These are phyloP conservation scores for Thamnidium elegans DNA, from an alignment of 192 early-diverging fungal species.

Conservation along the genomic window DNA sequence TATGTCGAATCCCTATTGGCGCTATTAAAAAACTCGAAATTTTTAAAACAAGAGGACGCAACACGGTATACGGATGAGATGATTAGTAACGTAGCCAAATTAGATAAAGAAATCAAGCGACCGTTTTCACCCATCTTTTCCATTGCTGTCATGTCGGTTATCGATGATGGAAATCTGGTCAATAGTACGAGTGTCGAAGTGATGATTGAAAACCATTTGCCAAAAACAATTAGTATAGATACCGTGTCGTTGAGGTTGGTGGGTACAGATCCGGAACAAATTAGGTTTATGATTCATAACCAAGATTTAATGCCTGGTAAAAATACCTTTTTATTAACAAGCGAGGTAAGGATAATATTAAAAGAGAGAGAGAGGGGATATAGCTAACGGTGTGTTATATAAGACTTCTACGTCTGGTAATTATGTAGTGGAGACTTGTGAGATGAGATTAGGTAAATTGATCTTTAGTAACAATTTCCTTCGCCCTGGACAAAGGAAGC, in stretches of 20 bases:
- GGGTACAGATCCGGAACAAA: conserved; percentile 50
- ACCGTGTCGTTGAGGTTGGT: conserved; percentile 46
- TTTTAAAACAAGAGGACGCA: conserved; percentile 43
- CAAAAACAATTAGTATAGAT: conserved; percentile 56
- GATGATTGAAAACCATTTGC: conserved; percentile 52
- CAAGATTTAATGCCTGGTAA: conserved; percentile 48
- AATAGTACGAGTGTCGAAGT: conserved; percentile 53
- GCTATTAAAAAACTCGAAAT: conserved; percentile 47
- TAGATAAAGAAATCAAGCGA: conserved; percentile 46
- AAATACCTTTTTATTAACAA: conserved; percentile 48
- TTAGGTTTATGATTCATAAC: conserved; percentile 45
- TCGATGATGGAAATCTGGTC: conserved; percentile 58
- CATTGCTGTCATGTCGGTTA: conserved; percentile 47
- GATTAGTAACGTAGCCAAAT: conserved; percentile 31
- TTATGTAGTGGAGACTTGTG: conserved; percentile 54
- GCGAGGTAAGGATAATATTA: conserved; percentile 38
- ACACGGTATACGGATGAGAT: conserved; percentile 47
- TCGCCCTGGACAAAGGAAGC: conserved; percentile 48
- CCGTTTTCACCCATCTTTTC: conserved; percentile 55
- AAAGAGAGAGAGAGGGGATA: not conserved
- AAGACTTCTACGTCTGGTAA: conserved; percentile 58
- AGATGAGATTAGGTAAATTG: conserved; percentile 57
- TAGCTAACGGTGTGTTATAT: not conserved
- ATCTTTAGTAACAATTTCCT: conserved; percentile 54
- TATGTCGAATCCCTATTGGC: conserved; percentile 49